Percentiles rank a stretch among this genome's conserved stretches.
Evolutionary conservation across 305 asterid genomes (phyloP).

Genomic region (Solanum aculeatissimum): DNA sequence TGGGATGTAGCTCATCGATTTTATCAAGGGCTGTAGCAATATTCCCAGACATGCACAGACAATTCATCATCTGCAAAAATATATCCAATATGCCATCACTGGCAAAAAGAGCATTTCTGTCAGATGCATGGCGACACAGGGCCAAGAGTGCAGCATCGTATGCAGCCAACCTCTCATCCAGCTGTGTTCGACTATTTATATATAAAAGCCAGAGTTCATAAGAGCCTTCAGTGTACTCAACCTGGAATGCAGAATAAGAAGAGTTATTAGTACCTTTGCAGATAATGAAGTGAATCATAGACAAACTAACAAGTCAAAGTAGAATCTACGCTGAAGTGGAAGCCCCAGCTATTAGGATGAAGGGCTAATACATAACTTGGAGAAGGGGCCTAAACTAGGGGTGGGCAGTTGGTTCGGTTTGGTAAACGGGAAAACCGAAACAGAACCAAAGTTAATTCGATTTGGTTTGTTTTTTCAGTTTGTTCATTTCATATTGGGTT

Average conservation of each 20-base stretch:
- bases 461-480: not conserved
- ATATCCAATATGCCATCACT: conserved; percentile 35
- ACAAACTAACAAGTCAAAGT: not conserved
- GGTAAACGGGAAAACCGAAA: not conserved
- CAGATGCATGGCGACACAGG: conserved; percentile 15
- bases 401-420: not conserved
- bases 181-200: conserved; percentile 28
- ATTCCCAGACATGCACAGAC: conserved; percentile 34
- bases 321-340: not conserved
- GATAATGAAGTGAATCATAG: not conserved
- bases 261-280: not conserved
- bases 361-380: not conserved
- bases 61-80: conserved; percentile 34
- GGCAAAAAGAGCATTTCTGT: conserved; percentile 6
- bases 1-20: conserved; percentile 15
- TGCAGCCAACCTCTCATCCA: conserved; percentile 30
- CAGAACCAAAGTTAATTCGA: not conserved
- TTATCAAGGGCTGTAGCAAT: conserved; percentile 24
- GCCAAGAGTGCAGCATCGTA: conserved; percentile 32
- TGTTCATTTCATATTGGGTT: not conserved
- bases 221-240: conserved; percentile 15
- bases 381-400: not conserved
- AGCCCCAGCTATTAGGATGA: not conserved
- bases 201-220: conserved; percentile 42
- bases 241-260: conserved; percentile 17